phyloP scores from a whole-genome alignment of 2,329 filamentous ascomycete genomes.

The Trichoderma sp. region DNA sequence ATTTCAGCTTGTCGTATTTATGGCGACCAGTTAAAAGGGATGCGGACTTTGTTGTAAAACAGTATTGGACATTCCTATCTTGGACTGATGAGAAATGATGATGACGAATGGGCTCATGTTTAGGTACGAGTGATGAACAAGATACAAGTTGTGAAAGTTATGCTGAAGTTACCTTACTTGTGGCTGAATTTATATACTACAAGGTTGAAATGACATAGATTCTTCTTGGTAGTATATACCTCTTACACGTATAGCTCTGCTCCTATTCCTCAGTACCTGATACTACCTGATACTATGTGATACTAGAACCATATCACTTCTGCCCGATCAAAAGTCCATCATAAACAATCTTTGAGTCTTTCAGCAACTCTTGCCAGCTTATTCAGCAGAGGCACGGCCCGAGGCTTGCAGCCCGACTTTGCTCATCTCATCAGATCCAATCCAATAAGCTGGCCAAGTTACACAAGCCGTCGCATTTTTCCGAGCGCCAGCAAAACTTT shows the following conservation, averaged over 20 bases:
- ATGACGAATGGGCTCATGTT: background rate
- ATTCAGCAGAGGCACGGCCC: slow-evolving; percentile 11
- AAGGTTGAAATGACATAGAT: background rate
- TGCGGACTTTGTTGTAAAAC: background rate
- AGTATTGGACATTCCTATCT: background rate
- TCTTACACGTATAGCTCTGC: background rate
- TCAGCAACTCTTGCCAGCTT: background rate
- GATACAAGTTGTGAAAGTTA: background rate
- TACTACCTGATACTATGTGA: background rate
- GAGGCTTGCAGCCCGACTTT: background rate
- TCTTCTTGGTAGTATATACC: background rate
- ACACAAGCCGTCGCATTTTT: background rate
- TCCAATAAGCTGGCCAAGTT: background rate
- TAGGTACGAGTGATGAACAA: background rate
- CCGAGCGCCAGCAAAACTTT: background rate
- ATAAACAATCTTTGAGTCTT: background rate
- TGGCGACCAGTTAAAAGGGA: background rate
- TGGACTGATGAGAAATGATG: background rate
- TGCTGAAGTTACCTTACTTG: background rate
- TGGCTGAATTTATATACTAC: background rate
- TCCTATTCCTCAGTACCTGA: background rate
- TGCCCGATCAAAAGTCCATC: too few relatives aligned
- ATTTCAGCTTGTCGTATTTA: background rate
- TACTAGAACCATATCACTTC: too few relatives aligned
- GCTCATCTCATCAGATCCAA: background rate